Evolutionary conservation across 1,284 basidiomycete genomes (phyloP), one percentile per base, ranked within the genome.

Genomic region (Hemileia vastatrix): DNA sequence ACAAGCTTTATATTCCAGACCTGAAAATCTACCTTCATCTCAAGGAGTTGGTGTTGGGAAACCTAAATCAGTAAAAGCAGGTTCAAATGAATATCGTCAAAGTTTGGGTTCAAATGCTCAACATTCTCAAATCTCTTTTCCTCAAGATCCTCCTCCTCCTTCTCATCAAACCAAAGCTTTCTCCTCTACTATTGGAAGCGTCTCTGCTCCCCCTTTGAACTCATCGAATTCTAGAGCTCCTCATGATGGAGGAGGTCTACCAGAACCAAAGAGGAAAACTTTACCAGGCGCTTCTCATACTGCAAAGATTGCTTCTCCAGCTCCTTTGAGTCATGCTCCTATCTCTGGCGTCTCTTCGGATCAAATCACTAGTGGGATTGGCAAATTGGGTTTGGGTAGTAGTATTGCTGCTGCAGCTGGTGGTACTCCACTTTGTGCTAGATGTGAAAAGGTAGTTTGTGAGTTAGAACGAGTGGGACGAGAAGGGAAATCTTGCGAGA

Each of bases 391-490:
- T 0, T 58, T 70, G 15, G 51, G 49, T n/a, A 40, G 43, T 33
- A 57, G 31, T 51, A 63, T 67, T 56, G 65, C 65, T 49, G 62
- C 67, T 49, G 71, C 69, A 5, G 44, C 45, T 2, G 64, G 67
- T 6, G 71, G 68, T 1, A 74, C 73, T 4, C 73, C 73, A 1
- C 61, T 73, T 6, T 75, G 73, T 50, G 71, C 71, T 0, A 61
- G 73, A 2, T 75, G 73, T 48, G 24, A 47, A 1, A 64, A 64
- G 32, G 68, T 72, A 8, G 73, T 74, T 18, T 75, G 68, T 69
- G 53, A 65, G 68, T 68, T 18, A 27, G 27, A 27, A 27, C 27
- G 27, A 27, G 27, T 27, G 27, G 27, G 27, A 27, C 27, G 27
- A 27, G 27, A 27, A 27, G 27, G 27, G 27, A 27, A 27, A 27